These are phyloP conservation scores for Trichoderma sp. DNA, from an alignment of 2,329 filamentous ascomycete species.

Conservation along the genomic window DNA sequence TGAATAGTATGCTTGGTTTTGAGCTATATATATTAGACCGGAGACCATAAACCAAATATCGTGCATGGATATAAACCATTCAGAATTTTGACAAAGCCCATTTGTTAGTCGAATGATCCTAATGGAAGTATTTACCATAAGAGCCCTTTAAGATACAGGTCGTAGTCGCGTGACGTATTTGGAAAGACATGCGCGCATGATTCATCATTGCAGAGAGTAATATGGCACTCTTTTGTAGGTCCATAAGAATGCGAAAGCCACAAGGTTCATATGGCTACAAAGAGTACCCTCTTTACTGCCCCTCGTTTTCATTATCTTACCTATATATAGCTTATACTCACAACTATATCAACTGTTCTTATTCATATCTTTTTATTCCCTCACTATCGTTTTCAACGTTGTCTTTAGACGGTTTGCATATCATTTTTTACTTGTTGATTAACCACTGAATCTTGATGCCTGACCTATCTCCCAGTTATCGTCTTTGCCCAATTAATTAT, in stretches of 20 bases:
- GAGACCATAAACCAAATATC: too few relatives aligned
- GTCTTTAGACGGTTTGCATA: too few relatives aligned
- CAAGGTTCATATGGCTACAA: background rate
- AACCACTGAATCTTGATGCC: background rate
- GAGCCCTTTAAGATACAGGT: background rate
- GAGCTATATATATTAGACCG: too few relatives aligned
- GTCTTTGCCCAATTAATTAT: background rate
- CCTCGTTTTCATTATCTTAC: background rate
- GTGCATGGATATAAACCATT: too few relatives aligned
- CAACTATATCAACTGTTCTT: too few relatives aligned
- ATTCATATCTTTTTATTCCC: too few relatives aligned
- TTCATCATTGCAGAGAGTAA: background rate
- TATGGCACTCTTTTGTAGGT: background rate
- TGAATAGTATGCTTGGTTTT: too few relatives aligned
- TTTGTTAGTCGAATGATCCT: too few relatives aligned
- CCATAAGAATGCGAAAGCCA: background rate
- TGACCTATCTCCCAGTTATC: background rate
- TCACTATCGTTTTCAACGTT: too few relatives aligned
- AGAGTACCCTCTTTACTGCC: background rate
- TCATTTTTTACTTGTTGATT: too few relatives aligned
- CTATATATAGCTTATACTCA: background rate
- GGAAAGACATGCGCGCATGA: background rate
- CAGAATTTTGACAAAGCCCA: too few relatives aligned
- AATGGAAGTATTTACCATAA: too few relatives aligned
- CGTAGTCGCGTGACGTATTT: background rate